These are phyloP conservation scores for Paecilomyces sp. DNA, from an alignment of 2,329 filamentous ascomycete genomes.

Conservation along the genomic window DNA sequence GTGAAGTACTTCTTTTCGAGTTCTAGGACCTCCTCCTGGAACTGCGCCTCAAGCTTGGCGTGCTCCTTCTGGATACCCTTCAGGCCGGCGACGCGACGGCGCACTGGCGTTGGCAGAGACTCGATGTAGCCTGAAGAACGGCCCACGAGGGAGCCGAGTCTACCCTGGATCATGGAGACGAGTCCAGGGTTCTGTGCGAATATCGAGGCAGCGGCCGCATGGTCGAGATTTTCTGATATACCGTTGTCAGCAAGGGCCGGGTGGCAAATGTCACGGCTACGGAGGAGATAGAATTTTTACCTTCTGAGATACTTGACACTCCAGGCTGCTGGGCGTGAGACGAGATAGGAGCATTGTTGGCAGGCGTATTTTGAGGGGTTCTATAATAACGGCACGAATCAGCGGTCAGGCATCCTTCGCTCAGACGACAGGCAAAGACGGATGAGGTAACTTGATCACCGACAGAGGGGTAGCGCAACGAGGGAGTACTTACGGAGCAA, in stretches of 20 bases:
- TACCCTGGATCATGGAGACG: slow-evolving; percentile 95
- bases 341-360: slow-evolving; percentile 91
- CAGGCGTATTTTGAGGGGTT: slow-evolving; percentile 96
- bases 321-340: slow-evolving; percentile 94
- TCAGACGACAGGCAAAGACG: neutral
- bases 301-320: slow-evolving; percentile 93
- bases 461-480: slow-evolving; percentile 4
- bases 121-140: slow-evolving; percentile 97
- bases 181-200: slow-evolving; percentile 94
- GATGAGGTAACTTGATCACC: neutral
- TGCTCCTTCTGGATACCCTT: slow-evolving; percentile 99
- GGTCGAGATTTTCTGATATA: slow-evolving; percentile 76
- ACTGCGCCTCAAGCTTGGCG: slow-evolving; percentile 94
- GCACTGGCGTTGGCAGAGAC: slow-evolving; percentile 81
- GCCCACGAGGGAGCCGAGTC: slow-evolving; percentile 86
- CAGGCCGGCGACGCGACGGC: slow-evolving; percentile 86
- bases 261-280: slow-evolving; percentile 6
- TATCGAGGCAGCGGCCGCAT: slow-evolving; percentile 77
- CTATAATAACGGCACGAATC: slow-evolving; percentile 45
- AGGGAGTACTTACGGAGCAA: slow-evolving; percentile 53
- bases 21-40: slow-evolving; percentile 96
- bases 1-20: slow-evolving; percentile 99
- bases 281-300: slow-evolving; percentile 43
- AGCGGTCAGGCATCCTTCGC: slow-evolving; percentile 7
- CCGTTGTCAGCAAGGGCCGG: slow-evolving; percentile 11